Conservation (phyloP, 2,329 filamentous ascomycete genomes). For the Phyllachora maydis region DNA sequence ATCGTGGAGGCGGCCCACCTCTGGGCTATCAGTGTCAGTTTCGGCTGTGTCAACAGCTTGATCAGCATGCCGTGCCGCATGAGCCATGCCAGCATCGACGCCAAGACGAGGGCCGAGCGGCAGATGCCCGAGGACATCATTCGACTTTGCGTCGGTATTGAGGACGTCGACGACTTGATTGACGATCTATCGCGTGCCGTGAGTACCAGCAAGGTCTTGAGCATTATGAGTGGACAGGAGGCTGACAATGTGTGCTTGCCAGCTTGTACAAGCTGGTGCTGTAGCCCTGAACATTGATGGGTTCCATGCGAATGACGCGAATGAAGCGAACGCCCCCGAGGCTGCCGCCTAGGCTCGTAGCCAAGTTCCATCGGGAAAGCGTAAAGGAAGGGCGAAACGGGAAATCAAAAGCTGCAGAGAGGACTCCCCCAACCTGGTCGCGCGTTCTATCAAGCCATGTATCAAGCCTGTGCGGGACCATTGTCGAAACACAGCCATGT, state of each 20-base stretch:
- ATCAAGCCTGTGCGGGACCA: too few relatives aligned
- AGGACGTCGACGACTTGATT: slow-evolving; percentile 78
- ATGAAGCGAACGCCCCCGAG: slow-evolving; percentile 16
- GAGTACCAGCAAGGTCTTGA: slow-evolving; percentile 23
- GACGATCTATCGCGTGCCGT: slow-evolving; percentile 83
- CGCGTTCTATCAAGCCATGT: too few relatives aligned
- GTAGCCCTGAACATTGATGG: slow-evolving; percentile 72
- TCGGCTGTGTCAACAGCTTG: slow-evolving; percentile 93
- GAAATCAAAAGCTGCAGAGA: too few relatives aligned
- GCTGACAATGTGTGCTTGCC: slow-evolving; percentile 2
- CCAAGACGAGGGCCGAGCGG: slow-evolving; percentile 73
- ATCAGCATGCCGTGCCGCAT: slow-evolving; percentile 99
- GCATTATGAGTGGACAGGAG: not conserved
- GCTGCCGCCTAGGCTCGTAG: slow-evolving; percentile 5
- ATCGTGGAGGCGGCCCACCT: slow-evolving; percentile 86
- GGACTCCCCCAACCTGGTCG: too few relatives aligned
- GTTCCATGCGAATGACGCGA: slow-evolving; percentile 38
- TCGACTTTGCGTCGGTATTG: slow-evolving; percentile 85
- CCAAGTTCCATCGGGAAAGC: too few relatives aligned
- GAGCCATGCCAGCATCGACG: slow-evolving; percentile 97
- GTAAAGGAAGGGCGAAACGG: too few relatives aligned
- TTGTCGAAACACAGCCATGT: too few relatives aligned
- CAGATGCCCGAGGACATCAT: slow-evolving; percentile 96
- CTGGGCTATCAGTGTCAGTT: slow-evolving; percentile 92
- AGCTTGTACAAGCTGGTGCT: slow-evolving; percentile 87